phyloP scores from a whole-genome alignment of 345 rosid genomes.

The Melaleuca quinquenervia region DNA sequence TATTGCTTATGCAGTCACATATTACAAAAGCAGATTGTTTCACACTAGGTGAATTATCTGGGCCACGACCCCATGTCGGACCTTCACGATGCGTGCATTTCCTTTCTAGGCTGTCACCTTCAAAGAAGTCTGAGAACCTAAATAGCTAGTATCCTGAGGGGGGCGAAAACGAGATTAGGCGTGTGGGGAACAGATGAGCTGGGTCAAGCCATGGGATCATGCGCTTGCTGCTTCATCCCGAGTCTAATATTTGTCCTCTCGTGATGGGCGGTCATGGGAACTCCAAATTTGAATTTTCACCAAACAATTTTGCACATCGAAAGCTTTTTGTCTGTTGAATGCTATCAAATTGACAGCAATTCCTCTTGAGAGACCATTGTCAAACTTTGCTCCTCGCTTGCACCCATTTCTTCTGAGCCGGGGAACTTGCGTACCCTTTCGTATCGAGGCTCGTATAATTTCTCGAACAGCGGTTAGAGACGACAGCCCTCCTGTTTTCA shows the following conservation, averaged over 20 bases:
- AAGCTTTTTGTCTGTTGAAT: neutral
- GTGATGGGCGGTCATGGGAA: neutral
- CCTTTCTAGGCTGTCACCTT: neutral
- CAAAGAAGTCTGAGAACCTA: neutral
- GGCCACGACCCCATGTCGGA: neutral
- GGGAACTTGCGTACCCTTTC: neutral
- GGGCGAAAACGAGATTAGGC: neutral
- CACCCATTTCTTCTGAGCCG: neutral
- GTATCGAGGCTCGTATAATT: neutral
- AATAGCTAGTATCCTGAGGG: neutral
- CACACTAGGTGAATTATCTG: neutral
- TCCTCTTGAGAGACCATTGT: neutral
- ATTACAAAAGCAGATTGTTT: neutral
- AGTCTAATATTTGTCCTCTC: neutral
- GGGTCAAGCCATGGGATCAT: neutral
- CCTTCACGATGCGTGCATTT: neutral
- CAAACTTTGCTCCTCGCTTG: neutral
- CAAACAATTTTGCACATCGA: neutral
- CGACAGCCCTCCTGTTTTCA: neutral
- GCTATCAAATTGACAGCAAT: neutral
- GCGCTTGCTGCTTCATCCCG: neutral
- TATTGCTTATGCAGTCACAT: neutral
- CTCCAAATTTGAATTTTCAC: neutral
- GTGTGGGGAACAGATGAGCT: neutral
- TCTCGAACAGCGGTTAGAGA: neutral